Evolutionary conservation across 169 alveolate species (phyloP).

Genomic region (Cryptosporidium felis): DNA sequence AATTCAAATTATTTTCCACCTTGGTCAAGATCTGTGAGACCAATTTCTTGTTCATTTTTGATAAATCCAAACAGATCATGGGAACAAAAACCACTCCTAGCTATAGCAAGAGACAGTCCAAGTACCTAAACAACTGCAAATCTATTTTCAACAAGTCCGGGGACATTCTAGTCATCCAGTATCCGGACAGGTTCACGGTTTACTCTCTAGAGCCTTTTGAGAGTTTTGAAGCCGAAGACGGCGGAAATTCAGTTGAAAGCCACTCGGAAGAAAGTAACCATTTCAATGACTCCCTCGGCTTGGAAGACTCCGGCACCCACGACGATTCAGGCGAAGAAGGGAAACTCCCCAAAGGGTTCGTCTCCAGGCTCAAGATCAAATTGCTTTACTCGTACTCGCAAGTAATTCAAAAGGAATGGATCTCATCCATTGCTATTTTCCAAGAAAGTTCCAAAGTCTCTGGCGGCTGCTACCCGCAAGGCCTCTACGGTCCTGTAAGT

Average conservation of each 20-base stretch:
- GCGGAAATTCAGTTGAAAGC: not conserved
- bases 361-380: not conserved
- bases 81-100: not conserved
- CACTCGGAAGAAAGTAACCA: not conserved
- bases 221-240: not conserved
- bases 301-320: too few species aligned
- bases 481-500: constrained; percentile 8
- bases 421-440: constrained; percentile 12
- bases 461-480: not conserved
- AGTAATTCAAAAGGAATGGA: constrained; percentile 67
- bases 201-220: not conserved
- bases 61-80: not conserved
- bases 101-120: constrained; percentile 23
- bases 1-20: too few species aligned
- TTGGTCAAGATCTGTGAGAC: not conserved
- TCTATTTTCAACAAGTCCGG: constrained; percentile 5
- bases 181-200: constrained; percentile 36
- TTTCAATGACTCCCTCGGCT: not conserved
- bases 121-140: constrained; percentile 7
- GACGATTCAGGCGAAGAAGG: not conserved
- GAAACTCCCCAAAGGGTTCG: not conserved
- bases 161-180: constrained; percentile 29
- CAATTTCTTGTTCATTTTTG: not conserved
- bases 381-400: constrained; percentile 28
- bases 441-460: not conserved